These are phyloP conservation scores for Cylindrodendrum hubeiense DNA, from an alignment of 2,329 filamentous ascomycete genomes.

Conservation along the genomic window DNA sequence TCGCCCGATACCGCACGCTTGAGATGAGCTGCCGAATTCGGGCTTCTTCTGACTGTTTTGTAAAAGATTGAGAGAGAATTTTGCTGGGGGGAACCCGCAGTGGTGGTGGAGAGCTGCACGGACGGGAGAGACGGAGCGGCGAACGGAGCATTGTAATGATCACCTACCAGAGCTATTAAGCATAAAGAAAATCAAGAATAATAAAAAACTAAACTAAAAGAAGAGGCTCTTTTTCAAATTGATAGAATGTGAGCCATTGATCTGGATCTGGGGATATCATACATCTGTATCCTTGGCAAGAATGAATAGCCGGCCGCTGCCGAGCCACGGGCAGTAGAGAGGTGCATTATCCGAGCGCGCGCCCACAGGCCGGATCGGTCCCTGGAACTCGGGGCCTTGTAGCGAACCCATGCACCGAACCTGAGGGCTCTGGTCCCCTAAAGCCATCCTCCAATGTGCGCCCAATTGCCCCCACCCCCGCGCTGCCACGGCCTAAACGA, in stretches of 20 bases:
- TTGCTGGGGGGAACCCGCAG: constrained; percentile 4
- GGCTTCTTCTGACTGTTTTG: constrained; percentile 29
- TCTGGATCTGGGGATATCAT: too few relatives aligned
- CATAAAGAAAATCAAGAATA: constrained; percentile 20
- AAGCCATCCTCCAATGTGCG: background rate
- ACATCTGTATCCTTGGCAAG: too few relatives aligned
- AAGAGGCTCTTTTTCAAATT: background rate
- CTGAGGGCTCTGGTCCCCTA: constrained; percentile 25
- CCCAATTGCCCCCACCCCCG: background rate
- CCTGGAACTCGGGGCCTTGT: constrained; percentile 7
- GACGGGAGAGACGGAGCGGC: constrained; percentile 20
- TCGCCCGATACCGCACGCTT: constrained; percentile 16
- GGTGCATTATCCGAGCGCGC: background rate
- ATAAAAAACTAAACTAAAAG: background rate
- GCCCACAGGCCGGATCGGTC: background rate
- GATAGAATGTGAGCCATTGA: too few relatives aligned
- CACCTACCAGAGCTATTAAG: constrained; percentile 12
- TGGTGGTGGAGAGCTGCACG: background rate
- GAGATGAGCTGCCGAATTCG: constrained; percentile 28
- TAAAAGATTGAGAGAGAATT: constrained; percentile 27
- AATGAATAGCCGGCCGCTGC: background rate
- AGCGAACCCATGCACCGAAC: constrained; percentile 21
- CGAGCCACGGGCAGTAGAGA: background rate
- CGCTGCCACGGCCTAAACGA: constrained; percentile 16
- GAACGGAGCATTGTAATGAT: constrained; percentile 35